phyloP scores from a whole-genome alignment of 2,329 filamentous ascomycete genomes.

The Aureobasidium sp. region DNA sequence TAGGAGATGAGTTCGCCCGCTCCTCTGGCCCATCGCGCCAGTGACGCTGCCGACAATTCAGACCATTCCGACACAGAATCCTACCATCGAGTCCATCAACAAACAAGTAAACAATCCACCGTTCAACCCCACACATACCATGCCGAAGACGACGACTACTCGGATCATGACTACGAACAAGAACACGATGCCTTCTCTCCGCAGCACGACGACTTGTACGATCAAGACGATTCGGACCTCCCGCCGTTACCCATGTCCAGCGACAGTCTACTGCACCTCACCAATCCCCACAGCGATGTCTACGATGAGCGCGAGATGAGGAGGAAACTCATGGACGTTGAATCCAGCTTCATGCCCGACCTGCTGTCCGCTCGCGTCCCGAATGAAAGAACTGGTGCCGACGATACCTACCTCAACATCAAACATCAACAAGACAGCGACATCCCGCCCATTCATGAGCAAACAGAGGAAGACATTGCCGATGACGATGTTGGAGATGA shows the following conservation, averaged over 20 bases:
- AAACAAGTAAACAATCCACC: conserved; percentile 7
- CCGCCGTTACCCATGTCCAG: conserved; percentile 16
- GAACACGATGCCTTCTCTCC: conserved; percentile 17
- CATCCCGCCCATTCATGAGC: conserved; percentile 19
- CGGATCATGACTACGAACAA: background rate
- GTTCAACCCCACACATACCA: background rate
- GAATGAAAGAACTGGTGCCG: conserved; percentile 28
- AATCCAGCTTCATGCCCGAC: conserved; percentile 57
- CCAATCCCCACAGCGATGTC: conserved; percentile 34
- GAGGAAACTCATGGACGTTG: conserved; percentile 53
- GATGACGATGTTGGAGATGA: conserved; percentile 19
- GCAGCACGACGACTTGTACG: conserved; percentile 34
- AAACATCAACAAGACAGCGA: conserved; percentile 16
- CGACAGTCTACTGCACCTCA: conserved; percentile 25
- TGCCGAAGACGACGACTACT: background rate
- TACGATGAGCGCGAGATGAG: conserved; percentile 52
- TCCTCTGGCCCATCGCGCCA: background rate
- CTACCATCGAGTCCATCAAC: background rate
- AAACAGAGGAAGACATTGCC: conserved; percentile 22
- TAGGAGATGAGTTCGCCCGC: conserved; percentile 12
- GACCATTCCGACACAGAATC: background rate
- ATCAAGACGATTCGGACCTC: conserved; percentile 32
- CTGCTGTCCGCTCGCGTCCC: conserved; percentile 29
- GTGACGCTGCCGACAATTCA: background rate
- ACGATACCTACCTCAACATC: conserved; percentile 40